Base-by-base conservation (phyloP, 306 rosid species). In the Canavalia gladiata region DNA sequence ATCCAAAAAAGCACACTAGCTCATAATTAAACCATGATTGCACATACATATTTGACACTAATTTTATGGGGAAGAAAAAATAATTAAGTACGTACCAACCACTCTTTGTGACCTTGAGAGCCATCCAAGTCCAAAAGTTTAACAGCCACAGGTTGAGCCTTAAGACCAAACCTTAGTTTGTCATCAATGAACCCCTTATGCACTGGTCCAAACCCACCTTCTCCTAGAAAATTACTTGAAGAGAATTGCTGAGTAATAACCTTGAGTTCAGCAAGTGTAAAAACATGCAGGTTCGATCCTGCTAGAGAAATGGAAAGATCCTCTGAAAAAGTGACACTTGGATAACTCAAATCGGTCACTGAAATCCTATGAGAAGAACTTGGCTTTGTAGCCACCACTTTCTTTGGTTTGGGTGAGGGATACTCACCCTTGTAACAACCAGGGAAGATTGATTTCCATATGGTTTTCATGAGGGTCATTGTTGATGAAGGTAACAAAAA, bases 191-290 rank as follows among this genome's bases (percentile, higher is more conserved):
- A 95, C 1, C 98, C 98, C 46, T 95, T 95, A 50, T 95, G 94
- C 4, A 95, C 98, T 0, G 97, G 97, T 1, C 98, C 98, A 31
- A 95, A 95, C 68, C 97, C 97, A 6, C 98, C 98, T 86, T 91
- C 98, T 0, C 98, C 98, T 1, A 95, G 59, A 80, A 89, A 89
- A 66, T 89, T 95, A 56, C 87, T 87, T 0, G 97, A 83, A 6
- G 98, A 90, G 71, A 95, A 95, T n/a, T 30, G 83, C 60, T 95
- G 97, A 0, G 97, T 95, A 31, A 92, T 92, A 31, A 89, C 72
- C 82, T 92, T 95, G 10, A 95, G 93, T 82, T 95, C 98, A 50
- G 82, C 92, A 3, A 91, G 84, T 0, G 97, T 78, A 28, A 95
- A 92, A 0, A 67, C 78, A 25, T 95, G 87, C 39, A 95, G 77